Evolutionary conservation across 192 early-diverging fungal species (phyloP).

Genomic region (Dispira simplex): DNA sequence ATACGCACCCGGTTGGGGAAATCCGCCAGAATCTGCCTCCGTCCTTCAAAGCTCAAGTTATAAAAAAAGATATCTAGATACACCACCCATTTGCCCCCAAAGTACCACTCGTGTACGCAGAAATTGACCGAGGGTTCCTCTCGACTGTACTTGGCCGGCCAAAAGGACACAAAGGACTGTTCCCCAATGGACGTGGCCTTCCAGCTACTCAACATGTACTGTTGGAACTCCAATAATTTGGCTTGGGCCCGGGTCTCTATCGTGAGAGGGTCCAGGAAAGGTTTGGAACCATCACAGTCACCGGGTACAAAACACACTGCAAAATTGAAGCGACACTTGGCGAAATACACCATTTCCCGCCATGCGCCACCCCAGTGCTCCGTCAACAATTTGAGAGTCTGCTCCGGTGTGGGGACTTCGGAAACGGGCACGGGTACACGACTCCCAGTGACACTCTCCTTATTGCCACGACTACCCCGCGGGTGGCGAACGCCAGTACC

Average conservation of each 20-base stretch:
- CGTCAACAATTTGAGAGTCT: not conserved
- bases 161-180: not conserved
- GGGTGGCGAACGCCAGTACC: not conserved
- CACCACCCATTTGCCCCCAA: conserved; percentile 3
- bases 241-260: not conserved
- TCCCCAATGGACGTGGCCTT: not conserved
- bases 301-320: conserved; percentile 4
- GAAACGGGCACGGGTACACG: not conserved
- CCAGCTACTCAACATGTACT: not conserved
- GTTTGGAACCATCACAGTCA: not conserved
- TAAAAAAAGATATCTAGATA: conserved; percentile 10
- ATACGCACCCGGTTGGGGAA: not conserved
- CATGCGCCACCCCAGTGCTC: conserved; percentile 3
- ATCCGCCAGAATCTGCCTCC: conserved; percentile 6
- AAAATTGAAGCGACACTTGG: conserved; percentile 9
- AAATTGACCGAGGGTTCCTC: conserved; percentile 9
- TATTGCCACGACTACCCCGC: not conserved
- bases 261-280: not conserved
- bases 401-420: not conserved
- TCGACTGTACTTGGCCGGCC: conserved; percentile 6
- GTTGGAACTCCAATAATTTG: conserved; percentile 6
- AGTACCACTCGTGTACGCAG: conserved; percentile 10
- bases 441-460: not conserved
- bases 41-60: conserved; percentile 4
- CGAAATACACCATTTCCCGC: conserved; percentile 3